These are phyloP conservation scores for Camelina laxa DNA, from an alignment of 345 rosid genomes.

Conservation along the genomic window DNA sequence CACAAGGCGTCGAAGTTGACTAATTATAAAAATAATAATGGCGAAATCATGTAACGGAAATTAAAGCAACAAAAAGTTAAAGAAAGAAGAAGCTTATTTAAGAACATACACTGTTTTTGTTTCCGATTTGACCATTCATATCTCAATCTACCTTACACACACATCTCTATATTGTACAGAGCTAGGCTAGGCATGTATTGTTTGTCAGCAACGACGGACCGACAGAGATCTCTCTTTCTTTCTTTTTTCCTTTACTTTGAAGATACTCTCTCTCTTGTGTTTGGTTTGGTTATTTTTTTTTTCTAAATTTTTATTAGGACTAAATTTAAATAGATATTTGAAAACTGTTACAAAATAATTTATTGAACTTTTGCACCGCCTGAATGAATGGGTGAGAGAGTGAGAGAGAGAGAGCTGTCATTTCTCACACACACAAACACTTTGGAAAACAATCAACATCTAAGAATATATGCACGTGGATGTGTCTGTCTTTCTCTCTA, in stretches of 20 bases:
- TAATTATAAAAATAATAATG: conserved; percentile 19
- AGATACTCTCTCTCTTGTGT: neutral
- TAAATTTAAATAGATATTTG: neutral
- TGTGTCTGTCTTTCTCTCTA: conserved; percentile 7
- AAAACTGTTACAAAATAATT: conserved; percentile 4
- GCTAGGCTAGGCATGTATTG: conserved; percentile 37
- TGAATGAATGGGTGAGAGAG: conserved; percentile 22
- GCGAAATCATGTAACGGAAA: conserved; percentile 14
- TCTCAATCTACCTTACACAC: conserved; percentile 28
- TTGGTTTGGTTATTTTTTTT: no score
- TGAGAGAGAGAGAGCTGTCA: conserved; percentile 26
- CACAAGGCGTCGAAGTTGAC: conserved; percentile 40
- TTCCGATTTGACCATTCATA: conserved; percentile 46
- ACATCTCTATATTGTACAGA: conserved; percentile 15
- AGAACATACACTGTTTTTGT: conserved; percentile 20
- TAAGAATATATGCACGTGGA: conserved; percentile 17
- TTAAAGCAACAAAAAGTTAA: conserved; percentile 9
- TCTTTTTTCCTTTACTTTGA: neutral
- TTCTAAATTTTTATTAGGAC: no score
- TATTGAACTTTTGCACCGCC: conserved; percentile 23
- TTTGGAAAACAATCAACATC: conserved; percentile 41
- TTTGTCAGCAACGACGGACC: conserved; percentile 35
- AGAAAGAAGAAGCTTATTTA: conserved; percentile 31
- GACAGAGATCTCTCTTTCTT: conserved; percentile 27
- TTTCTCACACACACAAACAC: conserved; percentile 42